Evolutionary conservation across 257 asterid species (phyloP).

Genomic region (Petrea volubilis): DNA sequence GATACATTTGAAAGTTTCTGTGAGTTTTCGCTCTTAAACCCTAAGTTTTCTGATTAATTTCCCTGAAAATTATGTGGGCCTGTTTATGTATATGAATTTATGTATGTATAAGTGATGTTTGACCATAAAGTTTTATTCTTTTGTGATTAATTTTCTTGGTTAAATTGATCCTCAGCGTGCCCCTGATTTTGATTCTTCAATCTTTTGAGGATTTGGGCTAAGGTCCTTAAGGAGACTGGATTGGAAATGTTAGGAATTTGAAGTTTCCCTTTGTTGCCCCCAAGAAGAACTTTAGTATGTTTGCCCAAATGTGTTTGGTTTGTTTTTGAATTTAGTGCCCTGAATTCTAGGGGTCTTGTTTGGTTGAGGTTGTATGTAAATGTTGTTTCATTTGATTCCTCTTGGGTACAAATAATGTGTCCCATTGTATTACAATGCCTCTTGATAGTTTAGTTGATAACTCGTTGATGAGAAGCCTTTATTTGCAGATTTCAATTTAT

Average conservation of each 20-base stretch:
- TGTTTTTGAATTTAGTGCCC: neutral
- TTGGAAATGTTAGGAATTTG: neutral
- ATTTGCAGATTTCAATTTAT: neutral
- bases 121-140: neutral
- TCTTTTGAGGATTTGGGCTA: neutral
- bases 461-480: neutral
- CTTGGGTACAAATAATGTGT: neutral
- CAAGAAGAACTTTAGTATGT: neutral
- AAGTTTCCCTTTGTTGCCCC: neutral
- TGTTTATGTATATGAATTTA: neutral
- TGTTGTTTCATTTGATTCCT: neutral
- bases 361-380: neutral
- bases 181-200: neutral
- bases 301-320: neutral
- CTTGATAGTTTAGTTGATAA: neutral
- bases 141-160: constrained; percentile 1
- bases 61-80: neutral
- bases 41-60: neutral
- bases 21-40: constrained; percentile 11
- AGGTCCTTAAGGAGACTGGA: neutral
- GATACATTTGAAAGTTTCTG: neutral
- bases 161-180: neutral
- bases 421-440: neutral
- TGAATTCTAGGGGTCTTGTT: neutral
- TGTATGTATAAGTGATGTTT: neutral